A percentile compares a stretch with the other conserved stretches of the same genome.
These are phyloP conservation scores for Globisporangium spinosum DNA, from an alignment of 352 stramenopile genomes.

Conservation along the genomic window DNA sequence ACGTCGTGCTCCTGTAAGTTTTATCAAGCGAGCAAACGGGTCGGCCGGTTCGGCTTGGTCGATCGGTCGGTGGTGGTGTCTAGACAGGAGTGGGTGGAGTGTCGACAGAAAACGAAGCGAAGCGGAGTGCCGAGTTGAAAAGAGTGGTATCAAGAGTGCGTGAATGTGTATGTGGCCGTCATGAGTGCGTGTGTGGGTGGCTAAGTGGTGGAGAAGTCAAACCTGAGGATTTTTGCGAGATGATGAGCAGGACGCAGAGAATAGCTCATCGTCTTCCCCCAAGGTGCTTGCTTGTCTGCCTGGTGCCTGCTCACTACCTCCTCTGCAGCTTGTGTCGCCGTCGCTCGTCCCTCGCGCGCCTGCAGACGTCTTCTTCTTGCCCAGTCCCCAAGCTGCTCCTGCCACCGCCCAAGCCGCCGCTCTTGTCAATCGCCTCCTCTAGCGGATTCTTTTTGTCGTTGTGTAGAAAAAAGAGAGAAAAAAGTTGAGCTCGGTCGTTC, in stretches of 20 bases:
- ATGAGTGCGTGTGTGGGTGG: neutral
- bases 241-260: neutral
- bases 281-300: neutral
- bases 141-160: slow-evolving; percentile 12
- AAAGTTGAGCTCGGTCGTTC: neutral
- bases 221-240: slow-evolving; percentile 7
- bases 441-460: slow-evolving; percentile 3
- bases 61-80: neutral
- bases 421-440: slow-evolving; percentile 3
- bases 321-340: neutral
- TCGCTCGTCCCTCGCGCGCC: slow-evolving; percentile 3
- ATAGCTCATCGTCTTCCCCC: slow-evolving; percentile 7
- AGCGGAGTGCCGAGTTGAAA: slow-evolving; percentile 1
- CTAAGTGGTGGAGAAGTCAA: neutral
- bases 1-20: slow-evolving; percentile 79
- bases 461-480: slow-evolving; percentile 5
- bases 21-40: slow-evolving; percentile 22
- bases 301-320: neutral
- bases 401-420: neutral
- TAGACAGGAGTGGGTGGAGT: slow-evolving; percentile 11
- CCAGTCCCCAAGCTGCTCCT: neutral
- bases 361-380: neutral
- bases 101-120: slow-evolving; percentile 12
- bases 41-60: neutral
- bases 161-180: slow-evolving; percentile 11